phyloP scores from a whole-genome alignment of 2,329 filamentous ascomycete genomes.

The Proliferodiscus dingleyae region DNA sequence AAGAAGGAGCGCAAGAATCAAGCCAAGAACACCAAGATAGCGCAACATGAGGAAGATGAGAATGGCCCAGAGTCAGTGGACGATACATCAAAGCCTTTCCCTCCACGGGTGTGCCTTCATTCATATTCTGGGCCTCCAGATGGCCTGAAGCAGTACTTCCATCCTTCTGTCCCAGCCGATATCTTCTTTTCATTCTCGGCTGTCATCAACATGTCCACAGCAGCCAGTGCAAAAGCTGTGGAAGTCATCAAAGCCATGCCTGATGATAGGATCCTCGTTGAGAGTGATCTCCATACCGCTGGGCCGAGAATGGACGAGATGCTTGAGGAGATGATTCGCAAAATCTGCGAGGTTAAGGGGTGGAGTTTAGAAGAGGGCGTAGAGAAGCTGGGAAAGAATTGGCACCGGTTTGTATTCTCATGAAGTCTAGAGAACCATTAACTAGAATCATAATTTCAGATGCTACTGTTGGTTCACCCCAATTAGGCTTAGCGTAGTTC shows the following conservation, averaged over 20 bases:
- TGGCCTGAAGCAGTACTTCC: constrained; percentile 71
- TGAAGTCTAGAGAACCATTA: constrained; percentile 1
- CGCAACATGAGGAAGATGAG: constrained; percentile 27
- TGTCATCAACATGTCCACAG: constrained; percentile 69
- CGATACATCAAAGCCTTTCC: constrained; percentile 57
- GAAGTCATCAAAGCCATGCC: constrained; percentile 70
- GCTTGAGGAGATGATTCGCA: constrained; percentile 70
- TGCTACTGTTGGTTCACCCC: too few relatives aligned
- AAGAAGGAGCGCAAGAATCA: constrained; percentile 52
- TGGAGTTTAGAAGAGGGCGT: constrained; percentile 74
- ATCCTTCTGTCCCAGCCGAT: constrained; percentile 64
- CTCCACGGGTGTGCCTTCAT: constrained; percentile 87
- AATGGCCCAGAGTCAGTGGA: constrained; percentile 28
- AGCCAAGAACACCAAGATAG: constrained; percentile 33
- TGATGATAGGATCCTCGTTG: constrained; percentile 72
- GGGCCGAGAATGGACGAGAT: constrained; percentile 74
- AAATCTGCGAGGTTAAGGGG: constrained; percentile 70
- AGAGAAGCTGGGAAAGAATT: constrained; percentile 65
- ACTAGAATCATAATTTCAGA: too few relatives aligned
- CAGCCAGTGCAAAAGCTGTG: constrained; percentile 39
- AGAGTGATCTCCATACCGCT: constrained; percentile 85
- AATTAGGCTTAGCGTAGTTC: too few relatives aligned
- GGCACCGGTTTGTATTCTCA: constrained; percentile 56
- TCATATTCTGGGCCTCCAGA: constrained; percentile 81
- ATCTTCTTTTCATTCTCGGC: constrained; percentile 88